Conservation (phyloP, 1,284 basidiomycete genomes). For the Schizopora paradoxa region DNA sequence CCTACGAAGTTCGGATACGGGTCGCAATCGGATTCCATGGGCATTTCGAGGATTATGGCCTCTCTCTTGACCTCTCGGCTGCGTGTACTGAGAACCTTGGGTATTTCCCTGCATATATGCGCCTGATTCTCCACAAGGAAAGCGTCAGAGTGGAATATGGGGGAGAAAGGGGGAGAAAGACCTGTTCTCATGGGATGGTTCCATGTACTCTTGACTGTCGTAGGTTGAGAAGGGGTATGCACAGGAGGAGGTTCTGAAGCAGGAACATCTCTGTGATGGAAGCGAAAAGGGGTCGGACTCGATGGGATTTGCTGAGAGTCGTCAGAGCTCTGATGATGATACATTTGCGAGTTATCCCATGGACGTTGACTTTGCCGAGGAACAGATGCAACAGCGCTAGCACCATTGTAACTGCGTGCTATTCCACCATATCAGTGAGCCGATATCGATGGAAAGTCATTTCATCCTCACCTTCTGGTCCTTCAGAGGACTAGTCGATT, state of each 20-base stretch:
- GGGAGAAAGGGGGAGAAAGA: background rate
- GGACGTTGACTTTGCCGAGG: background rate
- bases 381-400: background rate
- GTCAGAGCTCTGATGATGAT: slow-evolving; percentile 4
- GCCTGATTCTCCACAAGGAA: background rate
- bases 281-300: slow-evolving; percentile 8
- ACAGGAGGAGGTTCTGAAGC: background rate
- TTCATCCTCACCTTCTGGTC: background rate
- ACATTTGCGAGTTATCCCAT: slow-evolving; percentile 2
- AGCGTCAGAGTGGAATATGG: background rate
- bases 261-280: background rate
- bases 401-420: background rate
- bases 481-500: background rate
- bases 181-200: background rate
- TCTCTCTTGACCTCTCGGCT: background rate
- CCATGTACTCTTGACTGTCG: background rate
- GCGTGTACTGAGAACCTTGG: background rate
- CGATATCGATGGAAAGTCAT: background rate
- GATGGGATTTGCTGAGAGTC: background rate
- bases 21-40: slow-evolving; percentile 50
- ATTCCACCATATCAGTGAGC: background rate
- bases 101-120: slow-evolving; percentile 11
- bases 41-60: slow-evolving; percentile 33
- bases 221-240: background rate
- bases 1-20: slow-evolving; percentile 69